Base-by-base conservation (phyloP, 352 stramenopile species). In the Aphanomyces euteiches region DNA sequence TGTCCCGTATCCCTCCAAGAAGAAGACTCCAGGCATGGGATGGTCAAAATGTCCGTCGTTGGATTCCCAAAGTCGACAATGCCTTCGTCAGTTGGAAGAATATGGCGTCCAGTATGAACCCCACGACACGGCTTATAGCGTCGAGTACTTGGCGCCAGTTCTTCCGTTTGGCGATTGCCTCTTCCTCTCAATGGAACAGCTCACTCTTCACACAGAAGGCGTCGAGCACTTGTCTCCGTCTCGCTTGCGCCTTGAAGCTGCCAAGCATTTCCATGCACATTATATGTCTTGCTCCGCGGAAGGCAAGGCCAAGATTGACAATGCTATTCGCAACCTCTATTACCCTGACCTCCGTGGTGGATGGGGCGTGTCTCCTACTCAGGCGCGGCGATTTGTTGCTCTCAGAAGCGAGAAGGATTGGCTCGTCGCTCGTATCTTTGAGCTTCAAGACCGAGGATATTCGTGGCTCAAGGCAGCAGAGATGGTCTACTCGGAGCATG, bases 141-240 rank as follows among this genome's bases (percentile, higher is more conserved):
- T 95, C 75, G 93, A 95, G 76, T 95, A 95, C 66, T 72, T 95
- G 37, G 85, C 85, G 4, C 87, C 85, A 0, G 87, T 95, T 17
- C 73, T 85, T 17, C 87, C 87, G 5, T 92, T 91, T 48, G 87
- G 87, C 10, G 87, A 95, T 76, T 95, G 87, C 65, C 83, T 95
- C 45, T 95, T 93, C 59, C 71, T 95, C 17, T 93, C 85, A 10
- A 93, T 95, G 79, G 87, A 95, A 73, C 87, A 95, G 73, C 70
- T 95, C 13, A 69, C 92, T 66, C 73, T 93, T 47, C 91, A 93
- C 77, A 90, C 85, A 54, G 87, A 95, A 59, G 87, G 92, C 47
- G 92, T 86, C 64, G 83, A 95, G 68, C 84, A 86, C 19, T 67
- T 93, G 56, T 73, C 78, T 4, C 81, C 87, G 3, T 79, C 85